Evolutionary conservation across 306 rosid species (phyloP), one percentile per base, ranked within the genome.

Genomic region (Astragalus glycyphyllos): DNA sequence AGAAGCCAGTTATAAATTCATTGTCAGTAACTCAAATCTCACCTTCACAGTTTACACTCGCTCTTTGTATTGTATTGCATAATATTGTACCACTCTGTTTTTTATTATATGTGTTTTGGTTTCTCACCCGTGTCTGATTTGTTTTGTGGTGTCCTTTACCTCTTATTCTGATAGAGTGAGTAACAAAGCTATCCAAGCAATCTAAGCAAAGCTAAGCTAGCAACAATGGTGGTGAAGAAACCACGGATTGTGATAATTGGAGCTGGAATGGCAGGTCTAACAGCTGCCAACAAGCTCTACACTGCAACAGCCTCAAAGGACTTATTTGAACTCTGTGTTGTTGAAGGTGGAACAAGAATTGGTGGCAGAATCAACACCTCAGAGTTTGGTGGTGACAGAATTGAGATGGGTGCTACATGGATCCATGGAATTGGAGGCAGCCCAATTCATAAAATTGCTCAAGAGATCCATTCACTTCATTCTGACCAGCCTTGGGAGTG

Each of bases 401-500:
- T 94, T 60, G 99, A 94, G 88, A 87, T 91, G 96, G 99, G 99
- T 16, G 99, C 99, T 56, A 94, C 99, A 41, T 94, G 99, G 99
- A 94, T 94, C 88, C 99, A 94, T 63, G 99, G 99, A 71, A 94
- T 87, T 84, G 88, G 81, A 6, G 94, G 88, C 17, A 94, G 99
- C 63, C 99, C 99, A 29, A 71, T 94, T 69, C 82, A 91, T 80
- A 74, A 84, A 65, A 89, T 94, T 37, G 99, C 99, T 37, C 76
- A 77, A 11, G 82, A 89, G 68, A 90, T 76, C 71, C 56, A 79
- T 10, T 92, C 97, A 12, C 89, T 94, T 1, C 73, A 85, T 64
- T 94, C 97, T 13, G 80, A 83, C 61, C 92, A 83, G 65, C 97
- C 98, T 6, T 94, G 97, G 98, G 98, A 94, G 87, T 90, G 91